Base-by-base conservation (phyloP, 1,284 basidiomycete species). In the Cryptococcus deneoformans region DNA sequence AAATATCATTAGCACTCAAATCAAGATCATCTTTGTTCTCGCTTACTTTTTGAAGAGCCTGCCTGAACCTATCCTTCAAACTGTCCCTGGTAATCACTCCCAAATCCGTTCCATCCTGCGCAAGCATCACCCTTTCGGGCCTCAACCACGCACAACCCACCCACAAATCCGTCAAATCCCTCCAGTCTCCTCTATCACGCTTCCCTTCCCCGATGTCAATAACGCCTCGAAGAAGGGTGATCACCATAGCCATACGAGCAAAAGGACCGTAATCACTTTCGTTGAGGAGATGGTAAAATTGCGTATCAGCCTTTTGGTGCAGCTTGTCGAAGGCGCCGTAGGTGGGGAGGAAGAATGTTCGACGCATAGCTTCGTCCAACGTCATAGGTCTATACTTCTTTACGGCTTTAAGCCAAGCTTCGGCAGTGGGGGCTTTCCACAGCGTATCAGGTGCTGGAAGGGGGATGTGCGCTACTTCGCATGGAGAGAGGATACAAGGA, bases 131-230 rank as follows among this genome's bases (percentile, higher is more conserved):
- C 14, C 65, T 60, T 0, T 52, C 52, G 0, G 73, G 74, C 47
- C 61, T 62, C 16, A 76, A 53, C 63, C 73, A 70, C n/a, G 55
- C 51, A 39, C 67, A 68, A 16, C 63, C 61, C 3, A 76, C 61
- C 77, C 77, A 77, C 5, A 74, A 57, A 65, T 77, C 72, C 10
- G 75, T 79, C 52, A 77, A 63, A 62, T 73, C 73, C n/a, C 77
- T 60, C 73, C 72, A 73, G 60, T 79, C 78, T 12, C 73, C 74
- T 49, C 70, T 58, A 50, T 72, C 68, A 7, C 75, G 57, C 53
- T 78, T 76, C 2, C 79, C 79, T 59, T 78, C 75, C 7, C 78
- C 79, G 35, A 80, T 69, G 52, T 79, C 77, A 20, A 80, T 72
- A 10, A 80, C 58, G 2, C 79, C 78, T 40, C 77, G 61, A 7